Percentiles rank a stretch among this genome's conserved stretches.
phyloP scores from a whole-genome alignment of 768 basidiomycete species.

The Boletus sp. region DNA sequence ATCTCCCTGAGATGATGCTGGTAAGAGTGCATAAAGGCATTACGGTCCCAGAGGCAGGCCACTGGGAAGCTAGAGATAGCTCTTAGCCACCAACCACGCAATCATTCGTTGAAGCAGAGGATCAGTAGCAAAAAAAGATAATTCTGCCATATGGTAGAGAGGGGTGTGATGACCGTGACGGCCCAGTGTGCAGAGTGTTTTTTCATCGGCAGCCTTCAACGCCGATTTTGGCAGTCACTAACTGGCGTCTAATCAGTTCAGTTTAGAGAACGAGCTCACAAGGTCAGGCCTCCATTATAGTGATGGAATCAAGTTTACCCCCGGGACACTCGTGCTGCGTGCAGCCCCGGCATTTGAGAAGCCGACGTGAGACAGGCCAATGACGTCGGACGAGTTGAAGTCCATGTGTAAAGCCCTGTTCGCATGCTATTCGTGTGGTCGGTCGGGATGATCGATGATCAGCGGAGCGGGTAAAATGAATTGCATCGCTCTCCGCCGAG shows the following conservation, averaged over 20 bases:
- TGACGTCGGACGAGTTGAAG: no score
- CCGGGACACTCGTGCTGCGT: no score
- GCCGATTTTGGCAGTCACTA: background rate
- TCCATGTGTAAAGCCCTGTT: no score
- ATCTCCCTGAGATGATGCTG: background rate
- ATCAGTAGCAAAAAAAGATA: background rate
- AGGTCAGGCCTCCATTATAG: background rate
- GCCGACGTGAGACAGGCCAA: no score
- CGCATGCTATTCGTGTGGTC: no score
- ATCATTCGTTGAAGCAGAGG: background rate
- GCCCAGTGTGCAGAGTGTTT: background rate
- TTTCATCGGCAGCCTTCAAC: background rate
- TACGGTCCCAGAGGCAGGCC: constrained; percentile 1
- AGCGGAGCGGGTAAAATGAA: no score
- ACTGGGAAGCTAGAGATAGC: background rate
- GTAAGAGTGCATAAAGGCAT: background rate
- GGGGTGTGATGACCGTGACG: background rate
- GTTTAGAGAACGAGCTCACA: background rate
- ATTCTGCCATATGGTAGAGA: constrained; percentile 1
- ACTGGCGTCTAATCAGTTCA: background rate
- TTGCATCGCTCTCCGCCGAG: no score
- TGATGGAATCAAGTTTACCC: background rate
- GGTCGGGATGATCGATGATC: no score
- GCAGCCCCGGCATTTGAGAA: no score
- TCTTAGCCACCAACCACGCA: background rate